These are phyloP conservation scores for Sporothrix pallida DNA, from an alignment of 2,329 filamentous ascomycete species.

Conservation along the genomic window DNA sequence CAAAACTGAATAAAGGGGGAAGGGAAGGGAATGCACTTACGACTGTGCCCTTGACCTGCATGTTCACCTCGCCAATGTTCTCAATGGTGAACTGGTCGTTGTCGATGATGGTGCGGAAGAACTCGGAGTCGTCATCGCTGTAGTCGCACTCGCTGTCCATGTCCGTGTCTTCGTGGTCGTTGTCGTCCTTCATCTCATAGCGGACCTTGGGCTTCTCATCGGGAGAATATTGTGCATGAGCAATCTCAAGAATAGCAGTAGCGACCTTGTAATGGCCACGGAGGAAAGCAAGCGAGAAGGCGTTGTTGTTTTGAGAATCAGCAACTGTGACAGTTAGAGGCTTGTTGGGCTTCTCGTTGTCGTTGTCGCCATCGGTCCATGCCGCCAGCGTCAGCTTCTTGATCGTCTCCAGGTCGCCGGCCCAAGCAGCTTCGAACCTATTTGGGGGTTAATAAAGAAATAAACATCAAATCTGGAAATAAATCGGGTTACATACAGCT, in stretches of 20 bases:
- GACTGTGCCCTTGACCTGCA: slow-evolving; percentile 68
- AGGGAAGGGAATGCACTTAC: slow-evolving; percentile 1
- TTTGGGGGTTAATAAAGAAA: not conserved
- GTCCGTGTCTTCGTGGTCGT: slow-evolving; percentile 45
- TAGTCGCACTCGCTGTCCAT: slow-evolving; percentile 48
- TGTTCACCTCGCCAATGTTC: slow-evolving; percentile 71
- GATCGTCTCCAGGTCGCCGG: slow-evolving; percentile 69
- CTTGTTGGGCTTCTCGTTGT: slow-evolving; percentile 54
- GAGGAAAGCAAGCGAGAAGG: slow-evolving; percentile 72
- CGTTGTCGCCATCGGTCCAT: slow-evolving; percentile 56
- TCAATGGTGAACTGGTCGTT: slow-evolving; percentile 76
- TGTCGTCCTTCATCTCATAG: slow-evolving; percentile 55
- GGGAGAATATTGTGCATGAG: slow-evolving; percentile 69
- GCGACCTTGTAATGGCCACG: slow-evolving; percentile 69
- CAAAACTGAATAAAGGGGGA: not conserved
- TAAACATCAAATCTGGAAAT: not conserved
- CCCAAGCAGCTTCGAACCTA: slow-evolving; percentile 73
- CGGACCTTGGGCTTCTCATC: slow-evolving; percentile 57
- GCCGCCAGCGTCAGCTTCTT: slow-evolving; percentile 66
- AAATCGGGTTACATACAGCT: slow-evolving; percentile 49
- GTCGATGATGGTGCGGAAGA: slow-evolving; percentile 63
- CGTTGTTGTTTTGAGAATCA: slow-evolving; percentile 59
- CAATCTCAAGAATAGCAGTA: slow-evolving; percentile 71
- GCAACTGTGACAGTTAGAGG: slow-evolving; percentile 68
- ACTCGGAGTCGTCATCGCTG: slow-evolving; percentile 43